phyloP scores from a whole-genome alignment of 306 rosid species.

The Gillenia trifoliata region DNA sequence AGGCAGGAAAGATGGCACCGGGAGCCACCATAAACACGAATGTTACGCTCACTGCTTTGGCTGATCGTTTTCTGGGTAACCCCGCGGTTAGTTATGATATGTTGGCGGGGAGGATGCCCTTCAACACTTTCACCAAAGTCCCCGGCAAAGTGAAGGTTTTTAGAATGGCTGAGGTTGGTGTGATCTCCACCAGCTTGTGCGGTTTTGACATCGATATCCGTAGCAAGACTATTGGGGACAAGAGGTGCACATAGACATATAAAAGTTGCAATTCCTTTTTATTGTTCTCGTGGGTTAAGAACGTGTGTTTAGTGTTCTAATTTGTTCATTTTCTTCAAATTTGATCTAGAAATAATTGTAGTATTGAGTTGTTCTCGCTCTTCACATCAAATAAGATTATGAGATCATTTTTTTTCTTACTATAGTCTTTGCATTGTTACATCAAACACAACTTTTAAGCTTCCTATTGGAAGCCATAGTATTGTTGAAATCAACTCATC shows the following conservation, averaged over 20 bases:
- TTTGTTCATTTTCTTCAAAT: neutral
- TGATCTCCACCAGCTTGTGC: neutral
- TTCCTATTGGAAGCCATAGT: too few relatives aligned
- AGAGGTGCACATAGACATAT: neutral
- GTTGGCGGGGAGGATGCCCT: neutral
- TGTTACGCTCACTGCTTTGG: neutral
- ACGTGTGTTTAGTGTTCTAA: neutral
- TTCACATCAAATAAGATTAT: neutral
- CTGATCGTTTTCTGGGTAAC: neutral
- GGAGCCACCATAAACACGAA: neutral
- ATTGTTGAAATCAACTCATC: too few relatives aligned
- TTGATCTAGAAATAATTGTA: neutral
- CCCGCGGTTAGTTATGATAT: neutral
- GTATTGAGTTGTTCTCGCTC: neutral
- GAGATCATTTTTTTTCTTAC: neutral
- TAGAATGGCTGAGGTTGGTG: neutral
- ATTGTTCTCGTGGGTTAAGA: neutral
- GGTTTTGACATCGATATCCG: neutral
- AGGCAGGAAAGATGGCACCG: neutral
- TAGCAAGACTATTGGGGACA: neutral
- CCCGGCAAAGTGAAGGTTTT: neutral
- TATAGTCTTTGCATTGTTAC: neutral
- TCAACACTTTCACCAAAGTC: neutral
- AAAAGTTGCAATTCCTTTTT: neutral
- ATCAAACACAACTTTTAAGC: neutral